phyloP scores from a whole-genome alignment of 2,329 filamentous ascomycete genomes.

The Amphichorda felina region DNA sequence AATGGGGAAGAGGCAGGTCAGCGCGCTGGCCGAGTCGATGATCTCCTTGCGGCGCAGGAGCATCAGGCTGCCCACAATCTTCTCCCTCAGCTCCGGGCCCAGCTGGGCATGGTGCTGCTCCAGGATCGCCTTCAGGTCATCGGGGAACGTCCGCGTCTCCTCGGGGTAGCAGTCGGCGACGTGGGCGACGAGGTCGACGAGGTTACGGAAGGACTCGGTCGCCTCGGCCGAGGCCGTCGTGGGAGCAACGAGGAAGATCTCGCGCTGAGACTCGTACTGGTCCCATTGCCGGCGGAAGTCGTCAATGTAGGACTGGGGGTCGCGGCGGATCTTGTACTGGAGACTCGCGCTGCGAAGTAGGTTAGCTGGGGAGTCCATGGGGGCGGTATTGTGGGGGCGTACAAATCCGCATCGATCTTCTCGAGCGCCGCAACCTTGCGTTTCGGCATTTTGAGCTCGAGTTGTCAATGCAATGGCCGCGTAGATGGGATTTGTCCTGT shows the following conservation, averaged over 20 bases:
- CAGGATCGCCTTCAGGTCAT: conserved; percentile 72
- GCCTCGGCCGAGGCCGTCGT: conserved; percentile 66
- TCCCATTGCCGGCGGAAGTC: conserved; percentile 82
- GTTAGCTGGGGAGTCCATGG: background rate
- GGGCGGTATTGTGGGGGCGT: conserved; percentile 12
- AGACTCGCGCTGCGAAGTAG: conserved; percentile 54
- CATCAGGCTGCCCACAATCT: conserved; percentile 84
- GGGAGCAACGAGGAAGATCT: conserved; percentile 82
- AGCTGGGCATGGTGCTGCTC: conserved; percentile 72
- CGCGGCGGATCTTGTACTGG: conserved; percentile 82
- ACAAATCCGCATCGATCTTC: conserved; percentile 88
- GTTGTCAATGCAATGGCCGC: background rate
- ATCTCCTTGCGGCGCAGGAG: conserved; percentile 84
- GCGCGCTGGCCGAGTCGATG: conserved; percentile 69
- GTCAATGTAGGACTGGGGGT: conserved; percentile 79
- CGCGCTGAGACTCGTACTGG: conserved; percentile 82
- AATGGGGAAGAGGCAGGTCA: conserved; percentile 91
- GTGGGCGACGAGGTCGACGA: conserved; percentile 89
- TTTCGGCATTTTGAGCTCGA: conserved; percentile 52
- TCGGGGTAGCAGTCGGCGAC: conserved; percentile 87
- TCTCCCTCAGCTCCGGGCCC: conserved; percentile 78
- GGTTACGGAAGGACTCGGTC: conserved; percentile 73
- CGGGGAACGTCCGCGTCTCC: conserved; percentile 64
- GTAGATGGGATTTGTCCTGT: background rate
- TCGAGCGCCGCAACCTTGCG: conserved; percentile 85